Evolutionary conservation across 306 rosid species (phyloP).

Genomic region (Corylus avellana): DNA sequence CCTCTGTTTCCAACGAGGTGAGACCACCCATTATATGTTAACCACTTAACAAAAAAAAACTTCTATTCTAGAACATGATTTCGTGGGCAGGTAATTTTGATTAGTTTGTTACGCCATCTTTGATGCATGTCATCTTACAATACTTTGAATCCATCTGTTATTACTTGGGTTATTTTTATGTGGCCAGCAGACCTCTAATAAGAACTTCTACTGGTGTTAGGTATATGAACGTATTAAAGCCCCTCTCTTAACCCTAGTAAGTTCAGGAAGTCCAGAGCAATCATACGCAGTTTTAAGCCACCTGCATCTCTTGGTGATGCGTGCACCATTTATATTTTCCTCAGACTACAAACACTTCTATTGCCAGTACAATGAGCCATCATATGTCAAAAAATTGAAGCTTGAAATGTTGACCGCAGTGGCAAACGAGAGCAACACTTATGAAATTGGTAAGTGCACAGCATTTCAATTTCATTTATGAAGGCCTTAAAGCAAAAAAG

Average conservation of each 20-base stretch:
- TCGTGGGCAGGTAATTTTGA: conserved; percentile 14
- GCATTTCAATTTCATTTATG: conserved; percentile 7
- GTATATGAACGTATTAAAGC: conserved; percentile 99
- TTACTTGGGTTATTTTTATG: conserved; percentile 23
- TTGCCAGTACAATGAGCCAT: conserved; percentile 99
- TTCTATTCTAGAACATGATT: neutral
- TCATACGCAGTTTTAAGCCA: conserved; percentile 97
- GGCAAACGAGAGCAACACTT: conserved; percentile 97
- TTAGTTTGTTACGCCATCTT: conserved; percentile 21
- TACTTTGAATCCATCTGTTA: conserved; percentile 15
- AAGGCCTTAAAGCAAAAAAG: conserved; percentile 9
- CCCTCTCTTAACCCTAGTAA: conserved; percentile 93
- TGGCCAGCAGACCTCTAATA: conserved; percentile 25
- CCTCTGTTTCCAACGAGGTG: conserved; percentile 1
- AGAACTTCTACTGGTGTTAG: conserved; percentile 43
- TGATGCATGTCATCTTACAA: neutral
- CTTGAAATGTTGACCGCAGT: conserved; percentile 99
- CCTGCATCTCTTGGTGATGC: conserved; percentile 97
- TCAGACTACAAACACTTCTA: conserved; percentile 94
- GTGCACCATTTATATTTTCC: conserved; percentile 95
- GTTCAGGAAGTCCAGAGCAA: conserved; percentile 99
- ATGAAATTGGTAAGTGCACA: conserved; percentile 76
- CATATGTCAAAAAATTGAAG: conserved; percentile 96
- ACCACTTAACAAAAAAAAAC: neutral
- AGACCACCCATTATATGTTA: neutral